A percentile compares a stretch with the other conserved stretches of the same genome.
Evolutionary conservation across 2,329 filamentous ascomycete genomes (phyloP).

Genomic region (Fusarium nisikadoi): DNA sequence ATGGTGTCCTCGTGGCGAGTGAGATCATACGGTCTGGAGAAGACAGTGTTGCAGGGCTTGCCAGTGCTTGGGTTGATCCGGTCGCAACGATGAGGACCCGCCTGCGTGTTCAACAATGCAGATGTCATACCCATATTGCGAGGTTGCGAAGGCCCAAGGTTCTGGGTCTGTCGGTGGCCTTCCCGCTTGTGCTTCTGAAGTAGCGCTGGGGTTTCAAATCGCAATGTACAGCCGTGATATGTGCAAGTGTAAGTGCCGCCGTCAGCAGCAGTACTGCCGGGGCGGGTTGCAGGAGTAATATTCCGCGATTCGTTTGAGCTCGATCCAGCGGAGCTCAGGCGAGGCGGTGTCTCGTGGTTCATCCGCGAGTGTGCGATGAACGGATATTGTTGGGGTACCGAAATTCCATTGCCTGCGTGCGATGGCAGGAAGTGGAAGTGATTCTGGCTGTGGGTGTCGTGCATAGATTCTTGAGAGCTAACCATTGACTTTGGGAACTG

Average conservation of each 20-base stretch:
- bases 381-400: constrained; percentile 63
- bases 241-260: constrained; percentile 95
- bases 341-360: constrained; percentile 50
- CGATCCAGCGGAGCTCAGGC: constrained; percentile 57
- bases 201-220: constrained; percentile 87
- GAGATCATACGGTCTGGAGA: constrained; percentile 95
- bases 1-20: constrained; percentile 98
- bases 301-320: constrained; percentile 48
- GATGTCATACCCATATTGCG: constrained; percentile 58
- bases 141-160: constrained; percentile 43
- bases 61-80: constrained; percentile 94
- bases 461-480: constrained; percentile 29
- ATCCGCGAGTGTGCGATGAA: constrained; percentile 55
- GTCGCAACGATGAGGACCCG: constrained; percentile 92
- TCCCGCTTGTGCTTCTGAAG: constrained; percentile 97
- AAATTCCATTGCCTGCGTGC: constrained; percentile 52
- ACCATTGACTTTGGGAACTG: constrained; percentile 51
- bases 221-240: constrained; percentile 87
- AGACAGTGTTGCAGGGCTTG: constrained; percentile 93
- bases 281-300: constrained; percentile 56
- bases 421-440: constrained; percentile 48
- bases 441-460: constrained; percentile 32
- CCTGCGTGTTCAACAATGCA: constrained; percentile 80
- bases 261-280: constrained; percentile 74
- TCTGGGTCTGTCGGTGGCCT: constrained; percentile 81